Percentiles rank a stretch among this genome's conserved stretches.
Conservation (phyloP, 1,284 basidiomycete genomes). For the Leccinum idahoense region DNA sequence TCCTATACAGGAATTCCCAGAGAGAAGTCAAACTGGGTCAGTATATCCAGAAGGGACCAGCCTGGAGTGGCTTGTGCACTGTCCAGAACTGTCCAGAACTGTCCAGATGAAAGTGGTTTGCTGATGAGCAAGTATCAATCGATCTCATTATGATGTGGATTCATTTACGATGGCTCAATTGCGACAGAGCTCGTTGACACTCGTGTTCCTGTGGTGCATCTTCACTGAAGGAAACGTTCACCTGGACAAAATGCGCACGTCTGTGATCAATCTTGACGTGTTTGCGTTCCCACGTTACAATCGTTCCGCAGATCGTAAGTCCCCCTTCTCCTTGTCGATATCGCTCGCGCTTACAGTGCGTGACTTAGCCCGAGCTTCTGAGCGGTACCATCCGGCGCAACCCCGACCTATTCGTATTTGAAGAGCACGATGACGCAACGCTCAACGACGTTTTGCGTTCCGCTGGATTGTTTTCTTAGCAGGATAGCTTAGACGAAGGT, state of each 20-base stretch:
- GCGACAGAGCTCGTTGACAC: constrained; percentile 44
- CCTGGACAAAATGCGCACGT: constrained; percentile 45
- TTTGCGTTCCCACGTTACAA: constrained; percentile 4
- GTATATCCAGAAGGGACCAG: too few relatives aligned
- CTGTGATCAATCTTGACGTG: constrained; percentile 12
- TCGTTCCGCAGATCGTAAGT: constrained; percentile 2
- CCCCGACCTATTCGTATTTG: constrained; percentile 59
- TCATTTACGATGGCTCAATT: background rate
- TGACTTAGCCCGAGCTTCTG: constrained; percentile 2
- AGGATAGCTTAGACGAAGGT: constrained; percentile 41
- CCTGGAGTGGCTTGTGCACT: too few relatives aligned
- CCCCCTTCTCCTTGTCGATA: background rate
- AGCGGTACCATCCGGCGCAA: constrained; percentile 54
- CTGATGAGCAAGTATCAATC: background rate
- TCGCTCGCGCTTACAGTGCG: background rate
- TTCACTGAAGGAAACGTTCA: constrained; percentile 52
- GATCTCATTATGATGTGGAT: background rate
- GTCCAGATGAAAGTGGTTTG: too few relatives aligned
- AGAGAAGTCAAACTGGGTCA: too few relatives aligned
- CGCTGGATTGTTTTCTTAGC: constrained; percentile 49
- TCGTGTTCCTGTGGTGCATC: constrained; percentile 52
- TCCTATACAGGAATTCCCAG: background rate
- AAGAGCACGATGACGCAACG: constrained; percentile 62
- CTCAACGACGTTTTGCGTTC: constrained; percentile 53
- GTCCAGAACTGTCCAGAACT: too few relatives aligned